phyloP scores from a whole-genome alignment of 495 filamentous ascomycete genomes.

The Penicillium malachiteum region DNA sequence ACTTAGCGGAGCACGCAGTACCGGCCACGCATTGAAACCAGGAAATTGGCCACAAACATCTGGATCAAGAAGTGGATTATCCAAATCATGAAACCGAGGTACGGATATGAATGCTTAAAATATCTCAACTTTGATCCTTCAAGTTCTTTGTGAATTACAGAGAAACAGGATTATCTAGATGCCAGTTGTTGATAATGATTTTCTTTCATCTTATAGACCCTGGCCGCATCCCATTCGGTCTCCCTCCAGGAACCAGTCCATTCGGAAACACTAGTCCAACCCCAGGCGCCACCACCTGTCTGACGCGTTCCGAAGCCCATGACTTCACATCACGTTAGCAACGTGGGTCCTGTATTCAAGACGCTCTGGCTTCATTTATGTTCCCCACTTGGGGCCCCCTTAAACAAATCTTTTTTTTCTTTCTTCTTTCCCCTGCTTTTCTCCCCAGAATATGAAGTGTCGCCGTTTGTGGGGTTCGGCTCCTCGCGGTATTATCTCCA shows the following conservation, averaged over 20 bases:
- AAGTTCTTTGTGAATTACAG: too few species aligned
- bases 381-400: not conserved
- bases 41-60: not conserved
- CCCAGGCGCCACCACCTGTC: not conserved
- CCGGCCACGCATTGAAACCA: not conserved
- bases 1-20: too few species aligned
- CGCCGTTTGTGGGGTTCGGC: slow-evolving; percentile 14
- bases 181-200: not conserved
- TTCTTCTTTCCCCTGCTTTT: not conserved
- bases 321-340: slow-evolving; percentile 26
- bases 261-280: not conserved
- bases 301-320: slow-evolving; percentile 16
- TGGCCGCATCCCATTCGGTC: not conserved
- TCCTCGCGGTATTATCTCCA: not conserved
- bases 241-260: not conserved
- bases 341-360: slow-evolving; percentile 21
- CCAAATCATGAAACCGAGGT: too few species aligned
- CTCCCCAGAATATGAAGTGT: slow-evolving; percentile 18
- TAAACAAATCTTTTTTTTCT: not conserved
- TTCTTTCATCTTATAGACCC: not conserved
- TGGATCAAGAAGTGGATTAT: too few species aligned
- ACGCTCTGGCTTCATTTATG: not conserved
- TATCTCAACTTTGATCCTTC: too few species aligned
- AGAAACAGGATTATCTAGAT: too few species aligned
- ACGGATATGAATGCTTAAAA: too few species aligned